Conservation (phyloP, 305 asterid species). For the Fraxinus angustifolia region DNA sequence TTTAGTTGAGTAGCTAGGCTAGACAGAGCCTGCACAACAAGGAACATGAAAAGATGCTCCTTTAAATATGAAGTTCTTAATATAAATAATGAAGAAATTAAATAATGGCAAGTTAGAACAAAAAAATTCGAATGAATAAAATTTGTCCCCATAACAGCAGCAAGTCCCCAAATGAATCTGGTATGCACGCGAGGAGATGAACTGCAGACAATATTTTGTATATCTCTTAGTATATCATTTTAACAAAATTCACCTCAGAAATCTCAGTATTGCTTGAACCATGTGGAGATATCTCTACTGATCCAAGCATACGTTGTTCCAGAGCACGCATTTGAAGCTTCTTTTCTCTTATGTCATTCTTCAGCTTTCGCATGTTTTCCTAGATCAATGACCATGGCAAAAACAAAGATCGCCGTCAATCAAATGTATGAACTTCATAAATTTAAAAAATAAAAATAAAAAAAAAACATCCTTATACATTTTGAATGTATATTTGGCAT, state of each 20-base stretch:
- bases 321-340: slow-evolving; percentile 58
- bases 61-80: neutral
- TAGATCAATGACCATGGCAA: slow-evolving; percentile 31
- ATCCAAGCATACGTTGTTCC: slow-evolving; percentile 81
- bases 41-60: neutral
- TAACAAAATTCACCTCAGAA: slow-evolving; percentile 53
- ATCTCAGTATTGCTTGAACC: slow-evolving; percentile 49
- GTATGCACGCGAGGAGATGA: neutral
- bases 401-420: slow-evolving; percentile 15
- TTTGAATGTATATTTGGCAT: neutral
- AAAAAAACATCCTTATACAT: neutral
- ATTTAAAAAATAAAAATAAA: neutral
- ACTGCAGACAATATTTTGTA: neutral
- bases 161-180: neutral
- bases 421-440: slow-evolving; percentile 5
- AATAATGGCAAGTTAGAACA: neutral
- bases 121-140: neutral
- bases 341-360: slow-evolving; percentile 73
- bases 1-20: slow-evolving; percentile 73
- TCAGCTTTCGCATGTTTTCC: slow-evolving; percentile 61
- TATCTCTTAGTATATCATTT: neutral
- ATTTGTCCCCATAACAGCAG: neutral
- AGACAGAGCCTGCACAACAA: slow-evolving; percentile 50
- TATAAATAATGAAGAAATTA: neutral
- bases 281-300: slow-evolving; percentile 57